Percentiles rank a stretch among this genome's conserved stretches.
Evolutionary conservation across 352 stramenopile species (phyloP).

Genomic region (Globisporangium orthogonon): DNA sequence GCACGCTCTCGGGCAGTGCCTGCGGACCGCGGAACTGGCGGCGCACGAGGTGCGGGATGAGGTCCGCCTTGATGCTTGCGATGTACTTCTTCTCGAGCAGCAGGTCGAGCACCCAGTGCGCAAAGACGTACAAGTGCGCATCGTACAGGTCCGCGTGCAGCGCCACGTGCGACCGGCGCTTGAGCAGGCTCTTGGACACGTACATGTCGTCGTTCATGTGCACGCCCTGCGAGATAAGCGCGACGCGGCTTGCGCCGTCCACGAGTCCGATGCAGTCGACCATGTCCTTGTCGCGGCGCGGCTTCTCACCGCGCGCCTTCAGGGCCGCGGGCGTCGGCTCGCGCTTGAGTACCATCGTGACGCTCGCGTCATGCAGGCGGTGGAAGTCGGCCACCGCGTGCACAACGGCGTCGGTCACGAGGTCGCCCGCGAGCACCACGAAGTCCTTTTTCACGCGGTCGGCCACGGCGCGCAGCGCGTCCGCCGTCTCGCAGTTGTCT

Average conservation of each 20-base stretch:
- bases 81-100: constrained; percentile 83
- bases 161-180: constrained; percentile 62
- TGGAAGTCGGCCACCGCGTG: constrained; percentile 80
- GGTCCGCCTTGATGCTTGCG: constrained; percentile 75
- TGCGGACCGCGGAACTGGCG: constrained; percentile 66
- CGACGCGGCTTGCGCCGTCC: constrained; percentile 61
- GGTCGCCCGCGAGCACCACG: constrained; percentile 71
- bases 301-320: constrained; percentile 64
- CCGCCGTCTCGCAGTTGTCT: constrained; percentile 67
- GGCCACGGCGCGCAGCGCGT: constrained; percentile 58
- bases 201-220: constrained; percentile 82
- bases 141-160: constrained; percentile 80
- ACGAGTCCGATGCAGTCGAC: constrained; percentile 74
- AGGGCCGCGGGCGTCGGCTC: constrained; percentile 18
- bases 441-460: constrained; percentile 82
- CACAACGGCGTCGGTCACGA: constrained; percentile 74
- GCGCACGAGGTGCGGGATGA: constrained; percentile 71
- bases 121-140: constrained; percentile 82
- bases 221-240: constrained; percentile 61
- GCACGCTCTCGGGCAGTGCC: constrained; percentile 47
- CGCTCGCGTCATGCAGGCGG: constrained; percentile 74
- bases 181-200: constrained; percentile 69
- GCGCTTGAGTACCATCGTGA: constrained; percentile 79
- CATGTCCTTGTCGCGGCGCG: constrained; percentile 73
- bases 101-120: constrained; percentile 75